Conservation (phyloP, 2,329 filamentous ascomycete species). For the Nemania serpens region DNA sequence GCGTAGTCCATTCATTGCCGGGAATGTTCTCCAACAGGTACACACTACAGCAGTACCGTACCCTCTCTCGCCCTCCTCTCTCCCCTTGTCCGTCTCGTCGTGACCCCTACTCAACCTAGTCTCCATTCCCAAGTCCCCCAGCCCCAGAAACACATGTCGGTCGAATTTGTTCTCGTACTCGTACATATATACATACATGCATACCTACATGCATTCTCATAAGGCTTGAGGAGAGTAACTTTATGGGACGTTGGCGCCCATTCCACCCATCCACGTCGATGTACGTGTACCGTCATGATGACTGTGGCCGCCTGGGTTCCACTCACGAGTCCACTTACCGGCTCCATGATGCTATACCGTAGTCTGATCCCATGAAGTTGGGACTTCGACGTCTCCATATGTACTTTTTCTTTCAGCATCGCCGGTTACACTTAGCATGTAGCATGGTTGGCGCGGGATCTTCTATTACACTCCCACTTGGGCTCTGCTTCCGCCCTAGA, state of each 20-base stretch:
- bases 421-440: constrained; percentile 41
- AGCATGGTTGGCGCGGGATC: constrained; percentile 39
- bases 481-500: constrained; percentile 38
- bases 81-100: background rate
- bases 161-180: constrained; percentile 23
- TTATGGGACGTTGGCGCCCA: constrained; percentile 33
- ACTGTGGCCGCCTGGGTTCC: constrained; percentile 32
- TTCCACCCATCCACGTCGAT: constrained; percentile 37
- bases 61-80: background rate
- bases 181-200: constrained; percentile 21
- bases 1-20: constrained; percentile 34
- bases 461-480: constrained; percentile 38
- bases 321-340: constrained; percentile 37
- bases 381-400: constrained; percentile 38
- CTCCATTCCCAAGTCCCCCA: constrained; percentile 11
- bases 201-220: constrained; percentile 28
- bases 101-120: constrained; percentile 21
- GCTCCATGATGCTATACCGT: constrained; percentile 33
- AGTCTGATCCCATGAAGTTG: constrained; percentile 38
- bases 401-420: constrained; percentile 39
- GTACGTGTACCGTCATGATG: constrained; percentile 27
- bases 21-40: constrained; percentile 27
- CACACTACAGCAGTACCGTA: background rate
- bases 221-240: constrained; percentile 33
- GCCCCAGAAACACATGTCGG: constrained; percentile 33